Conservation (phyloP, 225 moss, liverwort and hornwort genomes). For the Thuidium tamariscinum region DNA sequence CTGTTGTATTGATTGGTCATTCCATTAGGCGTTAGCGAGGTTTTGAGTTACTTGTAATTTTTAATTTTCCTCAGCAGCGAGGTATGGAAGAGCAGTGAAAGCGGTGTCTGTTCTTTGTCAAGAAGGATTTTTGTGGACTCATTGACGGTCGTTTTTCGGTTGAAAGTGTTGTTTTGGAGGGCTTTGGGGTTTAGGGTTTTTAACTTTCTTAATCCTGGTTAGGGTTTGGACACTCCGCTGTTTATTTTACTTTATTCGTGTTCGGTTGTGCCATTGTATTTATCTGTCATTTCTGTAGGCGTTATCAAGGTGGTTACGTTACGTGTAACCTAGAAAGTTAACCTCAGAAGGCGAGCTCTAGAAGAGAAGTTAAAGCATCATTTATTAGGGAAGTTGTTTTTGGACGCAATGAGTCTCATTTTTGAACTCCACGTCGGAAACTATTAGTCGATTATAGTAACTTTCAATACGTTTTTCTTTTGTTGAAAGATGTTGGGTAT, state of each 20-base stretch:
- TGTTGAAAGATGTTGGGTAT: background rate
- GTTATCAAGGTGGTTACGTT: background rate
- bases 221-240: background rate
- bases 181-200: background rate
- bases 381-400: background rate
- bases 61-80: background rate
- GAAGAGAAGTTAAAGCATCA: background rate
- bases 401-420: background rate
- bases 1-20: background rate
- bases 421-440: background rate
- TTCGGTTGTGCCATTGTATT: background rate
- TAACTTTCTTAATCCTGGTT: background rate
- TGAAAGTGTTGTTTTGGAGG: background rate
- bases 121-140: background rate
- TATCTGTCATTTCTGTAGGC: background rate
- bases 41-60: background rate
- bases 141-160: background rate
- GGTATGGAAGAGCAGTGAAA: background rate
- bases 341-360: background rate
- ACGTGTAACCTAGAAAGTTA: background rate
- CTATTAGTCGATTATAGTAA: background rate
- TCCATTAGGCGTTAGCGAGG: background rate
- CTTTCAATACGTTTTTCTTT: background rate
- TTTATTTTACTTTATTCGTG: background rate
- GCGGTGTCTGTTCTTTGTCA: background rate